Conservation (phyloP, 2,329 filamentous ascomycete genomes). For the Diaporthe helianthi region DNA sequence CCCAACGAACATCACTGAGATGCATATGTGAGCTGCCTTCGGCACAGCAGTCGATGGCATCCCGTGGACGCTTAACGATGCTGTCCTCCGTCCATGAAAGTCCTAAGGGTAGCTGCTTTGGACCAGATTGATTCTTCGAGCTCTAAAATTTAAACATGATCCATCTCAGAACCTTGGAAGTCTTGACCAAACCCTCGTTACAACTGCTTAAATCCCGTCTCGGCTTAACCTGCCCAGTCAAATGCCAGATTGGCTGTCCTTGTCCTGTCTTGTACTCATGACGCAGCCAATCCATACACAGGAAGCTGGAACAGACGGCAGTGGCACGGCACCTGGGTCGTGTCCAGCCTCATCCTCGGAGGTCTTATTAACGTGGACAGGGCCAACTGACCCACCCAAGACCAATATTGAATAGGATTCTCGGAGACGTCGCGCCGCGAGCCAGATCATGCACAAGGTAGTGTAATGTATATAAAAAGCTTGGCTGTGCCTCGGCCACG, state of each 20-base stretch:
- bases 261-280: not conserved
- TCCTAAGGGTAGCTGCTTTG: not conserved
- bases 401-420: not conserved
- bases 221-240: not conserved
- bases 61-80: too few relatives aligned
- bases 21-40: not conserved
- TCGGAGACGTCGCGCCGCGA: slow-evolving; percentile 16
- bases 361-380: not conserved
- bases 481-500: not conserved
- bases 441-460: slow-evolving; percentile 24
- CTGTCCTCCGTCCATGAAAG: too few relatives aligned
- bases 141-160: too few relatives aligned
- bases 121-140: not conserved
- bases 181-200: not conserved
- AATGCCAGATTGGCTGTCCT: not conserved
- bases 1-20: too few relatives aligned
- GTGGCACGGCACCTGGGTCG: too few relatives aligned
- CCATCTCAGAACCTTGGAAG: not conserved
- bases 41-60: not conserved
- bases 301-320: not conserved
- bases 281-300: not conserved
- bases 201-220: not conserved
- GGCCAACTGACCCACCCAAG: not conserved
- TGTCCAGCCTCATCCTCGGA: slow-evolving; percentile 15
- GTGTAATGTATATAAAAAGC: slow-evolving; percentile 6